These are phyloP conservation scores for Marasmius tenuissimus DNA, from an alignment of 1,284 basidiomycete genomes.

Conservation along the genomic window DNA sequence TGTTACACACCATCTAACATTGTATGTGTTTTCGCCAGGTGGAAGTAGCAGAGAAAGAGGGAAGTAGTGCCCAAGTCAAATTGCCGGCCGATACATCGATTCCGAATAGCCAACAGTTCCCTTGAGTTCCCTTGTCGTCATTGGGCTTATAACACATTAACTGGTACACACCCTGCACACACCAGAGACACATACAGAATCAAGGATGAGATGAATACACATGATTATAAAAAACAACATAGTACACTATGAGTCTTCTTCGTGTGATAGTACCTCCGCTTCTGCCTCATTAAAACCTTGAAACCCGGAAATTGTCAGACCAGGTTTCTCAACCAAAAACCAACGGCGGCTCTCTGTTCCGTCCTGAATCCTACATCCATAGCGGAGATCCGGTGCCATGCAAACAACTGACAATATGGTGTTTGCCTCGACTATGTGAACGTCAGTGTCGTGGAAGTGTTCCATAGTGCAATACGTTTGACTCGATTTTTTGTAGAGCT, in stretches of 20 bases:
- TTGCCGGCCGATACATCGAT: too few relatives aligned
- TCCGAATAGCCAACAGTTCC: too few relatives aligned
- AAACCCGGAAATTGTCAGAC: constrained; percentile 4
- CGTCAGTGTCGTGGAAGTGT: constrained; percentile 6
- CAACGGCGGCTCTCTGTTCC: constrained; percentile 5
- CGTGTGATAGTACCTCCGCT: neutral
- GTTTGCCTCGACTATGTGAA: constrained; percentile 9
- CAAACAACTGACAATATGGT: constrained; percentile 10
- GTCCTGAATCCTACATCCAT: neutral
- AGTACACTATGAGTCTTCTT: neutral
- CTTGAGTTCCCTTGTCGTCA: too few relatives aligned
- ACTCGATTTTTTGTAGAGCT: constrained; percentile 4
- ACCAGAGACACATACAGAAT: too few relatives aligned
- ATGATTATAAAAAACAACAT: too few relatives aligned
- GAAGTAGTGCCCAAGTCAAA: too few relatives aligned
- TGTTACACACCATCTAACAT: too few relatives aligned
- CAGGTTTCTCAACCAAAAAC: constrained; percentile 12
- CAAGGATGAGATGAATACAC: too few relatives aligned
- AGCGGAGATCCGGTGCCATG: constrained; percentile 15
- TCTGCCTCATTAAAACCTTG: neutral
- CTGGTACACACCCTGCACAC: too few relatives aligned
- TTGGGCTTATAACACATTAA: too few relatives aligned
- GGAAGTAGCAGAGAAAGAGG: too few relatives aligned
- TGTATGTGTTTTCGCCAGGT: too few relatives aligned
- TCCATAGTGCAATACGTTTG: constrained; percentile 7